Evolutionary conservation across 83 land plant species (phyloP).

Genomic region (Diphasiastrum complanatum): DNA sequence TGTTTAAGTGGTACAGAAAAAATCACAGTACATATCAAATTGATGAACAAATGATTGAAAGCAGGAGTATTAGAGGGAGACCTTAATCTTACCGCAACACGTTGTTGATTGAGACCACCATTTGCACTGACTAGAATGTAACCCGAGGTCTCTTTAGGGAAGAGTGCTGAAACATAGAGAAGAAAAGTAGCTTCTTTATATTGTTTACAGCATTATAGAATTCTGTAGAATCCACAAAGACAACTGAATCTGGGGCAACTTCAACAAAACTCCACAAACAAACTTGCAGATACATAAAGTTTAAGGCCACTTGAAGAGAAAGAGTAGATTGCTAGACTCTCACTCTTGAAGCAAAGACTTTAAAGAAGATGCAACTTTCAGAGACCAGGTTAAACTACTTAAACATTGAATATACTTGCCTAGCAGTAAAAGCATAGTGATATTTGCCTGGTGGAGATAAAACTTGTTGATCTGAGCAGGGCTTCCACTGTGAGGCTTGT

Average conservation of each 20-base stretch:
- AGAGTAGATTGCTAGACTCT: too few species aligned
- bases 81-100: constrained; percentile 19
- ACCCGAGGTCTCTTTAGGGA: constrained; percentile 13
- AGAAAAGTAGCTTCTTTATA: neutral
- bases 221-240: neutral
- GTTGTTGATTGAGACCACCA: constrained; percentile 28
- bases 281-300: too few species aligned
- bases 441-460: constrained; percentile 41
- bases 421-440: neutral
- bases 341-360: too few species aligned
- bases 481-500: constrained; percentile 64
- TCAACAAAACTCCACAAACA: too few species aligned
- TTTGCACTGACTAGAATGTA: constrained; percentile 21
- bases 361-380: neutral
- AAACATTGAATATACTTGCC: neutral
- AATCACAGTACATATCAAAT: neutral
- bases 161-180: neutral
- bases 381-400: neutral
- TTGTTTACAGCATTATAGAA: neutral
- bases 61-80: neutral
- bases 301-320: too few species aligned
- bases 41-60: constrained; percentile 1
- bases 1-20: neutral
- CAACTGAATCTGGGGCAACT: too few species aligned
- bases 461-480: constrained; percentile 60